Base-by-base conservation (phyloP, 2,329 filamentous ascomycete species). In the Xylaria sp. region DNA sequence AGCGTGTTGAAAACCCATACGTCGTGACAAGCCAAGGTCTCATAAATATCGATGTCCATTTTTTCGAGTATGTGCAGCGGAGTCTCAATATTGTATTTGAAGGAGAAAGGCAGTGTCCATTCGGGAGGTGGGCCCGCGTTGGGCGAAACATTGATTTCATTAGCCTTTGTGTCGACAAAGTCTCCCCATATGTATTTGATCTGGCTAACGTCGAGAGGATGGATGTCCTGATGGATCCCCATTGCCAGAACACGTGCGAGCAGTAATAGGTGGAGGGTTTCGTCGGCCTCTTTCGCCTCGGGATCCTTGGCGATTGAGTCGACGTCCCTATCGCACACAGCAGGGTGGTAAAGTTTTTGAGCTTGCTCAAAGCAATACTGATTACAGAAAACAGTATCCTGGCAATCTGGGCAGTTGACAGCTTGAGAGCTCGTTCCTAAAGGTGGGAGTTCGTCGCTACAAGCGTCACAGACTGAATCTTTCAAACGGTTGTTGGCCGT, bases 401-500 rank as follows among this genome's bases (percentile, higher is more conserved):
- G 83, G 77, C 90, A 91, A 44, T 89, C 87, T 4, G 84, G 82
- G 72, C 90, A 92, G 72, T 80, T 84, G 46, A 90, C 83, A 18
- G 84, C 86, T 64, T 77, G 81, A 59, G 76, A 83, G 9, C 86
- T 80, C 59, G 80, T 79, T 34, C 82, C 82, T 31, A 92, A 82
- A 0, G 86, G 85, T 0, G 92, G 92, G 6, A 97, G 86, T 28
- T 89, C 88, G 8, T 87, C 86, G 75, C 94, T 94, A 80, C 95
- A 98, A 15, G 94, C 94, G 80, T 98, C 95, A 80, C 95, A 98
- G 37, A 95, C 87, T 4, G 92, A 86, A 71, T 97, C 94, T 78
- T 97, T 94, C 13, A 96, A 87, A 37, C 94, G 90, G 78, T 96
- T 96, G 74, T 95, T 96, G 55, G 93, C 94, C 1, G 94, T 97